These are phyloP conservation scores for Aegilops bicornis DNA, from an alignment of 176 grass and related monocot species.

Conservation along the genomic window DNA sequence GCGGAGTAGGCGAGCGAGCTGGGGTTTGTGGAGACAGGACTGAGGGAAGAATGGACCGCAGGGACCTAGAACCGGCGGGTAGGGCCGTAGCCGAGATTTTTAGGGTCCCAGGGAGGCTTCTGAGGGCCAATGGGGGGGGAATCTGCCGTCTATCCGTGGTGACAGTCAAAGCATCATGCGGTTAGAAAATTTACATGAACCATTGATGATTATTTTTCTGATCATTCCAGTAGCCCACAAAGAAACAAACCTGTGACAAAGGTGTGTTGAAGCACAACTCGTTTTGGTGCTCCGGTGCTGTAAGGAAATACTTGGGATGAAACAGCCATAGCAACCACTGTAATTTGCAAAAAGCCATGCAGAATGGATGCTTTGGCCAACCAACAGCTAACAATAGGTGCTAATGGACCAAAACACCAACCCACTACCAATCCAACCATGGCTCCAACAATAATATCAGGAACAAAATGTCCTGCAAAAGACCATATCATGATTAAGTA, in stretches of 20 bases:
- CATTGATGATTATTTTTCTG: neutral
- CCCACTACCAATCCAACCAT: constrained; percentile 80
- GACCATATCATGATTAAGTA: neutral
- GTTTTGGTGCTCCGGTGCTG: constrained; percentile 81
- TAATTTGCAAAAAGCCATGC: constrained; percentile 70
- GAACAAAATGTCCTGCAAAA: constrained; percentile 89
- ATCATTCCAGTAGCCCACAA: neutral
- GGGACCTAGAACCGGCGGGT: neutral
- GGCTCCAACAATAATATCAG: constrained; percentile 78
- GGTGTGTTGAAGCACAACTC: constrained; percentile 87
- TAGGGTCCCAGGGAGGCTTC: neutral
- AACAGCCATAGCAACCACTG: constrained; percentile 73
- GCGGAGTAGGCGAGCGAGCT: neutral
- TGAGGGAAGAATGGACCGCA: neutral
- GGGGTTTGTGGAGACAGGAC: neutral
- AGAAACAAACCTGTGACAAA: constrained; percentile 66
- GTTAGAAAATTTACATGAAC: neutral
- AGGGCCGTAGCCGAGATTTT: neutral
- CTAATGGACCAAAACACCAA: constrained; percentile 73
- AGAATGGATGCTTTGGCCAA: constrained; percentile 70
- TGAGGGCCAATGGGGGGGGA: neutral
- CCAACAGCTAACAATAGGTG: constrained; percentile 70
- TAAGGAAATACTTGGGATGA: constrained; percentile 97
- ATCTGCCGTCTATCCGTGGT: neutral
- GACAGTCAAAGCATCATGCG: neutral